phyloP scores from a whole-genome alignment of 352 stramenopile genomes.

The Globisporangium carolinianum region DNA sequence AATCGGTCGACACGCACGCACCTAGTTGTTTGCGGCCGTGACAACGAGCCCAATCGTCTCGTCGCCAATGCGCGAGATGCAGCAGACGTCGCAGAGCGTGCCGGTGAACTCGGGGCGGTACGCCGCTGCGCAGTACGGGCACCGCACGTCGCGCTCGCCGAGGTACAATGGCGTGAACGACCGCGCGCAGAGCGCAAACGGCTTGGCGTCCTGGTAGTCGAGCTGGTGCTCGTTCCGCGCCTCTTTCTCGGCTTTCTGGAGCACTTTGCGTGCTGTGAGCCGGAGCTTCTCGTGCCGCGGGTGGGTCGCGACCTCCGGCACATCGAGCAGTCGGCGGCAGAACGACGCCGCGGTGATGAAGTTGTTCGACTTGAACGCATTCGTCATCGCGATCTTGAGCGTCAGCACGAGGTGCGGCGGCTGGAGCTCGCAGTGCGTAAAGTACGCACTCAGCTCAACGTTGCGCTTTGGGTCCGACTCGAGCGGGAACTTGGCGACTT shows the following conservation, averaged over 20 bases:
- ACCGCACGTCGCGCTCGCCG: conserved; percentile 86
- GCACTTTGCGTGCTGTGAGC: conserved; percentile 94
- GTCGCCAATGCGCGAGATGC: conserved; percentile 90
- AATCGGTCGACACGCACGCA: background rate
- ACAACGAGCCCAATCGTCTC: conserved; percentile 95
- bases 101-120: conserved; percentile 88
- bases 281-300: conserved; percentile 92
- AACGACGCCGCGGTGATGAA: conserved; percentile 98
- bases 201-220: conserved; percentile 96
- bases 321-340: conserved; percentile 96
- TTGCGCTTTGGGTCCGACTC: conserved; percentile 83
- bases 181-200: conserved; percentile 94
- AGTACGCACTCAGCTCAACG: conserved; percentile 98
- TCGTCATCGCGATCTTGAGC: conserved; percentile 98
- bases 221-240: conserved; percentile 96
- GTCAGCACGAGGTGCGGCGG: conserved; percentile 96
- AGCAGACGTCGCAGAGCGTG: conserved; percentile 90
- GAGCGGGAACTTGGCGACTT: conserved; percentile 60
- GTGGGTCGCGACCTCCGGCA: conserved; percentile 92
- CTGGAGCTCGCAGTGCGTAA: conserved; percentile 99
- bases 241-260: conserved; percentile 98
- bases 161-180: conserved; percentile 95
- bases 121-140: conserved; percentile 92
- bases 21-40: conserved; percentile 26
- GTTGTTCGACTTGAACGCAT: conserved; percentile 99